phyloP scores from a whole-genome alignment of 352 stramenopile genomes.

The Phytophthora sp. region DNA sequence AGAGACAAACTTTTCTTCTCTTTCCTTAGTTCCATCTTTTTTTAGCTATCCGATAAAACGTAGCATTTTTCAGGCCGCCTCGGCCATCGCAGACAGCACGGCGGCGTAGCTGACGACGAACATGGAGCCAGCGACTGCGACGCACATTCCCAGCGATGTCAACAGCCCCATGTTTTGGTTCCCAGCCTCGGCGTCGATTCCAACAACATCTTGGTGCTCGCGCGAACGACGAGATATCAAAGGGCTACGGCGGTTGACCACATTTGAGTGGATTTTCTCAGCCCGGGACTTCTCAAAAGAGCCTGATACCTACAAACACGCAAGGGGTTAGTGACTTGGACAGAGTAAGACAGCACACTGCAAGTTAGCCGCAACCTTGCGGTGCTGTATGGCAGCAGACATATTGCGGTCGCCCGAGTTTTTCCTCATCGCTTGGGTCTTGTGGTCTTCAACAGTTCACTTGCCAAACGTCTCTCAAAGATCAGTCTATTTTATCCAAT shows the following conservation, averaged over 20 bases:
- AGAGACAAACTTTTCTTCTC: constrained; percentile 3
- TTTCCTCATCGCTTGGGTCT: constrained; percentile 42
- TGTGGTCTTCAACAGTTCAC: constrained; percentile 16
- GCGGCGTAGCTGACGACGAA: constrained; percentile 51
- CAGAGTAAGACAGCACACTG: neutral
- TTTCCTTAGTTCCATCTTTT: neutral
- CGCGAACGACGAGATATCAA: constrained; percentile 12
- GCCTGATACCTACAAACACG: constrained; percentile 38
- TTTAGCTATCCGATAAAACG: neutral
- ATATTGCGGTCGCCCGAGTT: constrained; percentile 43
- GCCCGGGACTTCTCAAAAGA: constrained; percentile 46
- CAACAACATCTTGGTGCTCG: neutral
- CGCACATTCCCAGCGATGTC: constrained; percentile 31
- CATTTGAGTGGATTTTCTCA: constrained; percentile 46
- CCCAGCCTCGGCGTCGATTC: neutral
- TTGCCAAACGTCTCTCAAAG: constrained; percentile 17
- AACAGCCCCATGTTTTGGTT: constrained; percentile 27
- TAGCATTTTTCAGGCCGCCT: constrained; percentile 19
- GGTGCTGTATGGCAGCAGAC: constrained; percentile 63
- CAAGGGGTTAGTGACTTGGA: neutral
- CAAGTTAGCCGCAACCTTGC: constrained; percentile 37
- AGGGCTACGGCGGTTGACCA: constrained; percentile 36
- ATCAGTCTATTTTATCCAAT: constrained; percentile 26
- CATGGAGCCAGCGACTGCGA: constrained; percentile 41
- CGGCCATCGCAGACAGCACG: constrained; percentile 43